Percentiles rank a stretch among this genome's conserved stretches.
Evolutionary conservation across 805 yeast genomes (phyloP).

Genomic region (Zygoascus biomembranicola): DNA sequence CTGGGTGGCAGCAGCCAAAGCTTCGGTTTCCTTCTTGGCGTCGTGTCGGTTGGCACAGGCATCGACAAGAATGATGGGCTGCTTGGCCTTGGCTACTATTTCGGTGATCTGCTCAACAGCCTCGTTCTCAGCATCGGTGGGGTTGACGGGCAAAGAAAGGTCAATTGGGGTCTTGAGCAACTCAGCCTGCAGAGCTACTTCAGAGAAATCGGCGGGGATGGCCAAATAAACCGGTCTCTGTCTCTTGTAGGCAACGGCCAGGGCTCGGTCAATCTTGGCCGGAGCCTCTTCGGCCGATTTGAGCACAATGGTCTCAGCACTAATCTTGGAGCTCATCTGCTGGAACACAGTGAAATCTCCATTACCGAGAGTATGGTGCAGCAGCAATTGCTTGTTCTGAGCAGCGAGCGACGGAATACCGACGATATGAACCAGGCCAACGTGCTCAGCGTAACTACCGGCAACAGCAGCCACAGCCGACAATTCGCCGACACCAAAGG

Average conservation of each 20-base stretch:
- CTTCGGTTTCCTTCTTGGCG: slow-evolving; percentile 53
- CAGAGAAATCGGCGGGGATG: slow-evolving; percentile 74
- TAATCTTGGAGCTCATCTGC: slow-evolving; percentile 67
- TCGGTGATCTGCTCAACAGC: slow-evolving; percentile 45
- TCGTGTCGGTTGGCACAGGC: slow-evolving; percentile 81
- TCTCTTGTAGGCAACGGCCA: slow-evolving; percentile 57
- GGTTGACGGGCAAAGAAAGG: slow-evolving; percentile 49
- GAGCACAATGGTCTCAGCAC: slow-evolving; percentile 57
- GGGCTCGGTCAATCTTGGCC: slow-evolving; percentile 61
- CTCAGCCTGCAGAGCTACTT: slow-evolving; percentile 35
- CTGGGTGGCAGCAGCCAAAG: slow-evolving; percentile 57
- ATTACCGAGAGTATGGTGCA: slow-evolving; percentile 80
- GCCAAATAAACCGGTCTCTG: slow-evolving; percentile 82
- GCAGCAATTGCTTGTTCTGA: slow-evolving; percentile 60
- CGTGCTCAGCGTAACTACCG: slow-evolving; percentile 85
- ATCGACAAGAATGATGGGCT: slow-evolving; percentile 73
- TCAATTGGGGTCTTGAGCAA: slow-evolving; percentile 59
- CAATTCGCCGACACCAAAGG: slow-evolving; percentile 88
- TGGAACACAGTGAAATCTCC: slow-evolving; percentile 74
- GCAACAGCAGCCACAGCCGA: slow-evolving; percentile 81
- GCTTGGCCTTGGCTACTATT: slow-evolving; percentile 48
- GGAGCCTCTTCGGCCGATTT: slow-evolving; percentile 61
- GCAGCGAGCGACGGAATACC: slow-evolving; percentile 78
- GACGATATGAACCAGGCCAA: slow-evolving; percentile 74
- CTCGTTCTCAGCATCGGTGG: slow-evolving; percentile 53